Conservation (phyloP, 108 stramenopile species). For the Cyclotella distinguenda region DNA sequence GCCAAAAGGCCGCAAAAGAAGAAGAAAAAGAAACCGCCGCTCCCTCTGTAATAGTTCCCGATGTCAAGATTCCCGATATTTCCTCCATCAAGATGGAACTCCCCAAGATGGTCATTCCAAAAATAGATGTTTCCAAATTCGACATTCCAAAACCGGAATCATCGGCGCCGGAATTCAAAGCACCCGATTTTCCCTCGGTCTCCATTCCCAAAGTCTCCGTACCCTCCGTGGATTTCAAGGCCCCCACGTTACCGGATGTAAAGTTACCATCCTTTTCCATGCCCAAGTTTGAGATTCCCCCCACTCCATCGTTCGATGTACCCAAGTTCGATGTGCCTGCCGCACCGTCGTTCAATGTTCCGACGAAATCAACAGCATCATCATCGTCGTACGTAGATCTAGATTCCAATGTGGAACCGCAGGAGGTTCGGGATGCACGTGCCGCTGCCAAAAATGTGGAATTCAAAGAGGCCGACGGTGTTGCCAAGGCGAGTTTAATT, state of each 20-base stretch:
- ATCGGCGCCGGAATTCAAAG: conserved; percentile 47
- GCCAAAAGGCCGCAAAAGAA: conserved; percentile 44
- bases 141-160: no score
- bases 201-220: conserved; percentile 37
- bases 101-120: conserved; percentile 35
- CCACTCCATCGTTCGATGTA: conserved; percentile 46
- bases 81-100: conserved; percentile 47
- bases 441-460: conserved; percentile 55
- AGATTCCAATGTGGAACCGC: conserved; percentile 49
- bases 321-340: conserved; percentile 50
- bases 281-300: conserved; percentile 42
- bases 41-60: conserved; percentile 16
- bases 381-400: conserved; percentile 17
- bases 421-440: conserved; percentile 75
- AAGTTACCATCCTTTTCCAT: conserved; percentile 29
- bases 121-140: conserved; percentile 52
- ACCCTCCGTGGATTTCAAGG: conserved; percentile 12
- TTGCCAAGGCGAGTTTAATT: conserved; percentile 53
- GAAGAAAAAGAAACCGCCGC: conserved; percentile 25
- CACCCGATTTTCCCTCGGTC: conserved; percentile 18
- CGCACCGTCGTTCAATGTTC: conserved; percentile 47
- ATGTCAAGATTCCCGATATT: conserved; percentile 46
- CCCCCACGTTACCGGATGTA: conserved; percentile 8
- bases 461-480: conserved; percentile 63
- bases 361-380: conserved; percentile 30